Evolutionary conservation across 2,329 filamentous ascomycete species (phyloP), one percentile per base, ranked within the genome.

Genomic region (Nakataea oryzae): DNA sequence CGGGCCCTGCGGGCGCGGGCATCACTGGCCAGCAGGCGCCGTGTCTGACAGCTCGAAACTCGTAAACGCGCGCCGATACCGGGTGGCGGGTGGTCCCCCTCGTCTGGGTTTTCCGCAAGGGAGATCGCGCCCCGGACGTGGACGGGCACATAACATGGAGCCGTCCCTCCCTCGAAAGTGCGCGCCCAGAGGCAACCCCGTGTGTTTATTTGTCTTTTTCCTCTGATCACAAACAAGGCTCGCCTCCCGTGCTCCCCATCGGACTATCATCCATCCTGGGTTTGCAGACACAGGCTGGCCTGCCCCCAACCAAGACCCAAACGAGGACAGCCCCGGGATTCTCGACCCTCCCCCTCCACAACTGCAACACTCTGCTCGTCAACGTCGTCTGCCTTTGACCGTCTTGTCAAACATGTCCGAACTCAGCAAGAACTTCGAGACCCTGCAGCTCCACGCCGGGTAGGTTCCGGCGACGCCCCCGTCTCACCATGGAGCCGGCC

Each of bases 381-480:
- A 9, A 50, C 2, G 41, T 50, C 21, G 7, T 50, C 5, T 3
- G 21, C 17, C 6, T n/a, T 9, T 7, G 3, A 6, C 17, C 21
- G 21, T 13, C 24, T 50, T 13, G 21, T 17, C 14, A 66, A 68
- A 64, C 65, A 80, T 80, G 78, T 70, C 78, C 54, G 78, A 82
- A 63, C 70, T 80, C 55, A 81, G 78, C 75, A 81, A 80, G 68
- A 84, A 87, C 74, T 95, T 95, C 69, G 90, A 93, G 80, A 95
- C 90, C 64, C 82, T 93, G 66, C 90, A 93, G 80, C 84, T 95
- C 67, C 90, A 95, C 74, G 90, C 90, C 72, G 90, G 90, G 87
- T 90, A 84, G 70, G 79, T 72, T 24, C 41, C 24, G 61, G 63
- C 14, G 17, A 64, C 29, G 50, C 14, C 54, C 63, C 47, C 50